Conservation (phyloP, 305 asterid species). For the Withania somnifera region DNA sequence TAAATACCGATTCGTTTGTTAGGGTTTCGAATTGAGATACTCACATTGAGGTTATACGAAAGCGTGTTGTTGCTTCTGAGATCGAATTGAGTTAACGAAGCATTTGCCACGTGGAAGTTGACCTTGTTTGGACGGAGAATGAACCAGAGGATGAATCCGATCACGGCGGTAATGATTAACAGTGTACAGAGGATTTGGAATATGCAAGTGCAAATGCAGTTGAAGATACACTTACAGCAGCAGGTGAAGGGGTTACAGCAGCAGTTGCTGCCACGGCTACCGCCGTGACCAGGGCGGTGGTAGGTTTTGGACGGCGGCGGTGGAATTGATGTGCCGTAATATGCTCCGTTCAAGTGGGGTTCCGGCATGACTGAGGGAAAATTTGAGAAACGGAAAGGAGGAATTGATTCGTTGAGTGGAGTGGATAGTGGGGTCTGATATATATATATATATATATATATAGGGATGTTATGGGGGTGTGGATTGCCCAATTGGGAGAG, state of each 20-base stretch:
- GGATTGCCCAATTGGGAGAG: no score
- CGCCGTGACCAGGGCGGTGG: constrained; percentile 31
- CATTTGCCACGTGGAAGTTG: constrained; percentile 40
- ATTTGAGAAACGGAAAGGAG: no score
- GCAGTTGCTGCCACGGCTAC: constrained; percentile 37
- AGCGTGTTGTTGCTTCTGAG: constrained; percentile 22
- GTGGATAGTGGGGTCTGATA: neutral
- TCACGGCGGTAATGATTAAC: constrained; percentile 27
- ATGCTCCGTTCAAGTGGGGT: constrained; percentile 66
- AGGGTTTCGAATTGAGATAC: constrained; percentile 42
- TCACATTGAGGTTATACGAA: constrained; percentile 5
- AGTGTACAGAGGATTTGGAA: constrained; percentile 54
- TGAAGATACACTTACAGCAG: constrained; percentile 49
- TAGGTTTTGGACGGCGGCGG: constrained; percentile 36
- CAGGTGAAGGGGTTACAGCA: constrained; percentile 62
- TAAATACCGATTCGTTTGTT: constrained; percentile 48
- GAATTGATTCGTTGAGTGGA: neutral
- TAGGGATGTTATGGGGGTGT: neutral
- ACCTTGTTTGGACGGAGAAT: constrained; percentile 66
- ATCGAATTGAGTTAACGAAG: constrained; percentile 36
- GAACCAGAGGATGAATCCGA: constrained; percentile 37
- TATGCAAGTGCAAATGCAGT: constrained; percentile 56
- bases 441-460: neutral
- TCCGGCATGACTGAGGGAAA: constrained; percentile 8
- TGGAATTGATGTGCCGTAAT: constrained; percentile 71